A percentile compares a stretch with the other conserved stretches of the same genome.
phyloP scores from a whole-genome alignment of 2,329 filamentous ascomycete genomes.

The Aspergillus vadensis region DNA sequence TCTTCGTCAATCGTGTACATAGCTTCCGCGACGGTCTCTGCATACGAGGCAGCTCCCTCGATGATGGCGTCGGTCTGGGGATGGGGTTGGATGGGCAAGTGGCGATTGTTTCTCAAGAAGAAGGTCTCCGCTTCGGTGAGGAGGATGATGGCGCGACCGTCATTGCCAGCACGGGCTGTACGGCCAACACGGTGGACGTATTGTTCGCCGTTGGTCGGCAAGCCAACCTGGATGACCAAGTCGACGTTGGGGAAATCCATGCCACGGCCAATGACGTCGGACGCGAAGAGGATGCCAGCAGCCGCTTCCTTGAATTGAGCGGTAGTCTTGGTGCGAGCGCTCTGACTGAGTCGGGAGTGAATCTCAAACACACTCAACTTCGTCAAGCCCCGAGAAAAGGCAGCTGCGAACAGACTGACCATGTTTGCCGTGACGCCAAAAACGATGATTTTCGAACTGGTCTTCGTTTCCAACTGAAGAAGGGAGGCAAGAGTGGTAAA shows the following conservation, averaged over 20 bases:
- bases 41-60: constrained; percentile 34
- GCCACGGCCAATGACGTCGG: constrained; percentile 49
- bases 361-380: constrained; percentile 59
- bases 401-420: constrained; percentile 57
- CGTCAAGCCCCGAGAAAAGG: constrained; percentile 50
- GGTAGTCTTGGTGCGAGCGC: constrained; percentile 63
- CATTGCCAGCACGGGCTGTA: constrained; percentile 62
- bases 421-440: constrained; percentile 79
- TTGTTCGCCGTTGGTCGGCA: constrained; percentile 55
- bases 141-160: constrained; percentile 57
- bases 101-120: constrained; percentile 52
- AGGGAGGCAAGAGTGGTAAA: constrained; percentile 51
- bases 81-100: constrained; percentile 55
- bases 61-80: constrained; percentile 44
- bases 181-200: constrained; percentile 58
- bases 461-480: constrained; percentile 38
- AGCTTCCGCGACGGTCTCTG: constrained; percentile 30
- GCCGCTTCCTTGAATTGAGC: constrained; percentile 36
- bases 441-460: constrained; percentile 41
- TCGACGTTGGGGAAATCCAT: constrained; percentile 57
- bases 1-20: constrained; percentile 35
- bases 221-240: constrained; percentile 52
- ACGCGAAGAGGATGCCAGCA: constrained; percentile 55
- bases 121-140: constrained; percentile 56
- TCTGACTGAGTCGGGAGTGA: constrained; percentile 74